phyloP scores from a whole-genome alignment of 139 green algal species.

The Dunaliella primolecta region DNA sequence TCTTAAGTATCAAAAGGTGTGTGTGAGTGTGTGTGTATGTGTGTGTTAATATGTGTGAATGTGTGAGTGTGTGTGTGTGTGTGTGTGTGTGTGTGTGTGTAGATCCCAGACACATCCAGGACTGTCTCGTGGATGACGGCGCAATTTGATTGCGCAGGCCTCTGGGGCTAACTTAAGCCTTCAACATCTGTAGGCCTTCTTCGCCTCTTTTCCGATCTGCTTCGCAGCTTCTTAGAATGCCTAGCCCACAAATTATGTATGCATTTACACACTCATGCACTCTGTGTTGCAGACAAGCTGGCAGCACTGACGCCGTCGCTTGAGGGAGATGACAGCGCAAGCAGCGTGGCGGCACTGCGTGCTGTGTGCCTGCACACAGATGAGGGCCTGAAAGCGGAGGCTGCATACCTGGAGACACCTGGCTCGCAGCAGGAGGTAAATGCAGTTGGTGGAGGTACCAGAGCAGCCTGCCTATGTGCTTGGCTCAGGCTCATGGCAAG shows the following conservation, averaged over 20 bases:
- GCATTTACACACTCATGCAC: no score
- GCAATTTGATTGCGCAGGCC: no score
- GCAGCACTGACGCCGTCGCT: conserved; percentile 24
- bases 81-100: not conserved
- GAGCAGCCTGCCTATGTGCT: no score
- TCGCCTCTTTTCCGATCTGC: no score
- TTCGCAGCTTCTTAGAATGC: no score
- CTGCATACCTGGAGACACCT: conserved; percentile 18
- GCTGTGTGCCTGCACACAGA: conserved; percentile 15
- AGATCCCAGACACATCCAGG: not conserved
- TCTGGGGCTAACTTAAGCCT: no score
- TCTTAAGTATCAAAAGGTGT: no score
- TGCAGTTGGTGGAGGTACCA: no score
- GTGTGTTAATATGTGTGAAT: not conserved
- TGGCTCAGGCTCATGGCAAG: no score
- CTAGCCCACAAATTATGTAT: no score
- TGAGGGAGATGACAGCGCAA: conserved; percentile 23
- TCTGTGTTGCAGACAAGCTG: conserved; percentile 25
- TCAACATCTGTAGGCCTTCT: no score
- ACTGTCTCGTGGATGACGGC: conserved; percentile 17
- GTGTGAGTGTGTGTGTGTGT: not conserved
- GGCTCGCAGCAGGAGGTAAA: not conserved
- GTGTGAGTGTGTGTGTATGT: not conserved
- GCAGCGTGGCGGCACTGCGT: conserved; percentile 2
- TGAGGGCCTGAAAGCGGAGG: conserved; percentile 33